A percentile compares a stretch with the other conserved stretches of the same genome.
Evolutionary conservation across 306 rosid genomes (phyloP).

Genomic region (Oxytropis ochrocephala): DNA sequence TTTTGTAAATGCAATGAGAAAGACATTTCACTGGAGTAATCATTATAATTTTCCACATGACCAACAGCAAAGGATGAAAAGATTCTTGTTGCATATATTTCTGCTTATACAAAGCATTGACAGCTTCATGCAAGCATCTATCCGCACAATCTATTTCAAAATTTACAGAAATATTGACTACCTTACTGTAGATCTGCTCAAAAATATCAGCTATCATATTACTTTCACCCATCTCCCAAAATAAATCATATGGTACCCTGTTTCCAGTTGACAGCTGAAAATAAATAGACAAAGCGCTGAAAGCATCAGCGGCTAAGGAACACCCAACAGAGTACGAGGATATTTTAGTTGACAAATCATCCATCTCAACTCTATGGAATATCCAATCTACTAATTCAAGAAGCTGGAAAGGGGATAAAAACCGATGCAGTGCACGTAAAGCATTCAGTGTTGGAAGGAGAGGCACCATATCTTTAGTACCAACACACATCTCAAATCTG

Average conservation of each 20-base stretch:
- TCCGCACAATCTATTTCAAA: constrained; percentile 51
- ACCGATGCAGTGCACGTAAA: constrained; percentile 45
- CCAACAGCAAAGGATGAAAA: constrained; percentile 51
- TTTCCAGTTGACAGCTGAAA: constrained; percentile 42
- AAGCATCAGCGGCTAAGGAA: constrained; percentile 71
- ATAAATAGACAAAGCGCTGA: constrained; percentile 47
- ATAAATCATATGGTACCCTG: constrained; percentile 43
- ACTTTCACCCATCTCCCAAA: constrained; percentile 53
- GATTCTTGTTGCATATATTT: constrained; percentile 36
- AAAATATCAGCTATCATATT: constrained; percentile 28
- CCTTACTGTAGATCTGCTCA: constrained; percentile 57
- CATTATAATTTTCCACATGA: constrained; percentile 50
- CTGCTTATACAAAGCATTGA: constrained; percentile 41
- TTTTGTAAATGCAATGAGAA: constrained; percentile 44
- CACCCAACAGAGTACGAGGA: constrained; percentile 52
- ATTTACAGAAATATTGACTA: constrained; percentile 33
- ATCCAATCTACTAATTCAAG: constrained; percentile 83
- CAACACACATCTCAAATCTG: constrained; percentile 38
- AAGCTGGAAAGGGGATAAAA: constrained; percentile 67
- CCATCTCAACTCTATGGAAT: constrained; percentile 36
- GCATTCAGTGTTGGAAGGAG: constrained; percentile 42
- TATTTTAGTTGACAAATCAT: constrained; percentile 29
- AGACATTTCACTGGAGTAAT: constrained; percentile 48
- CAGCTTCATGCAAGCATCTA: constrained; percentile 68
- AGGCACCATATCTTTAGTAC: constrained; percentile 32